Conservation (phyloP, 768 basidiomycete genomes). For the Pulveroboletus sp. region DNA sequence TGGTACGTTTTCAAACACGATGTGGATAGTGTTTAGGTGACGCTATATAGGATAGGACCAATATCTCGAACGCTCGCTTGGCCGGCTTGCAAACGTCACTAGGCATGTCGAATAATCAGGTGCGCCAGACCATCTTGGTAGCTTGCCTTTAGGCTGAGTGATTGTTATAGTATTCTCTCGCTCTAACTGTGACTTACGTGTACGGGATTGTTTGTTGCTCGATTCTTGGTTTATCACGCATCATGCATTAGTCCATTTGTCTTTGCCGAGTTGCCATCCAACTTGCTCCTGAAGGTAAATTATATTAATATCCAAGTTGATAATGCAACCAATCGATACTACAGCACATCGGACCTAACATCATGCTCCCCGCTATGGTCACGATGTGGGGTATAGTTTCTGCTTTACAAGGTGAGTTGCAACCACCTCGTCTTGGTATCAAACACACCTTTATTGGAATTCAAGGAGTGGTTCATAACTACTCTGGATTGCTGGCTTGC, state of each 20-base stretch:
- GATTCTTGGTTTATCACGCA: neutral
- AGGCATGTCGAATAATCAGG: constrained; percentile 28
- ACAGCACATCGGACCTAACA: constrained; percentile 47
- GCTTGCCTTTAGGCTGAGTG: neutral
- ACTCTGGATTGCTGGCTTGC: constrained; percentile 50
- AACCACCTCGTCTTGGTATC: neutral
- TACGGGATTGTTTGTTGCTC: neutral
- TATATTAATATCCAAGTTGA: neutral
- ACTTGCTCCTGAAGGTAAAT: constrained; percentile 49
- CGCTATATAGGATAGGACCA: constrained; percentile 34
- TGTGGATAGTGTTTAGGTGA: neutral
- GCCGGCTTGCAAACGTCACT: constrained; percentile 58
- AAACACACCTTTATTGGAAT: neutral
- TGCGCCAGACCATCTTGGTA: neutral
- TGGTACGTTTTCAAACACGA: constrained; percentile 35
- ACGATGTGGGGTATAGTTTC: constrained; percentile 64
- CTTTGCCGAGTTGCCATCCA: constrained; percentile 55
- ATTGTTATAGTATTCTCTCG: constrained; percentile 31
- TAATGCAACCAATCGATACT: neutral
- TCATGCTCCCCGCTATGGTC: constrained; percentile 59
- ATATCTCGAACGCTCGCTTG: constrained; percentile 59
- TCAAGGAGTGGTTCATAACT: constrained; percentile 46
- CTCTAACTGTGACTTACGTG: constrained; percentile 29
- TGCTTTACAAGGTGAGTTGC: constrained; percentile 49
- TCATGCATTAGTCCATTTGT: constrained; percentile 41